Percentiles rank a stretch among this genome's conserved stretches.
Evolutionary conservation across 768 basidiomycete species (phyloP).

Genomic region (Amanita pallidorosea): DNA sequence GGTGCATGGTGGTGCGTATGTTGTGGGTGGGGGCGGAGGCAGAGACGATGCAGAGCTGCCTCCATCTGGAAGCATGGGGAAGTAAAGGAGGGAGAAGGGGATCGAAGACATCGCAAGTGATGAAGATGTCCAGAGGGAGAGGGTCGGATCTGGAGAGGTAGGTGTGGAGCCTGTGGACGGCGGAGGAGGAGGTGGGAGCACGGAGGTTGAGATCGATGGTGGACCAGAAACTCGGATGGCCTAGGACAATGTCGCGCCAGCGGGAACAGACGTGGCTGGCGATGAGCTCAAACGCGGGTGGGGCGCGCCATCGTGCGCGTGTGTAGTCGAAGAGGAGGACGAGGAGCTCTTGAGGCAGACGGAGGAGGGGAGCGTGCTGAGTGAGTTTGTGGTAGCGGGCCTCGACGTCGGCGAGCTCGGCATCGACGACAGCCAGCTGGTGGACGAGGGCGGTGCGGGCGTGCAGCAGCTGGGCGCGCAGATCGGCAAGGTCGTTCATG

Average conservation of each 20-base stretch:
- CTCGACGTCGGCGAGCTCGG: conserved; percentile 18
- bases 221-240: conserved; percentile 35
- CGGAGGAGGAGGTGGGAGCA: conserved; percentile 9
- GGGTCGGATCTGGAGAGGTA: conserved; percentile 26
- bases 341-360: conserved; percentile 30
- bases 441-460: conserved; percentile 20
- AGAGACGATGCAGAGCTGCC: conserved; percentile 22
- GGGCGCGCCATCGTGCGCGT: conserved; percentile 3
- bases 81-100: conserved; percentile 16
- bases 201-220: conserved; percentile 22
- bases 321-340: conserved; percentile 21
- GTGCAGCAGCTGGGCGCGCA: conserved; percentile 13
- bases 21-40: not conserved
- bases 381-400: conserved; percentile 26
- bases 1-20: not conserved
- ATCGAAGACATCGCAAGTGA: conserved; percentile 12
- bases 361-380: conserved; percentile 19
- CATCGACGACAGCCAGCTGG: conserved; percentile 23
- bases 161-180: conserved; percentile 18
- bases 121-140: conserved; percentile 25
- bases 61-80: conserved; percentile 27
- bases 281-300: conserved; percentile 22
- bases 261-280: conserved; percentile 33
- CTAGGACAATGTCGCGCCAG: conserved; percentile 31
- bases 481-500: not conserved